phyloP scores from a whole-genome alignment of 2,329 filamentous ascomycete genomes.

The Phyllosticta paracitricarpa region DNA sequence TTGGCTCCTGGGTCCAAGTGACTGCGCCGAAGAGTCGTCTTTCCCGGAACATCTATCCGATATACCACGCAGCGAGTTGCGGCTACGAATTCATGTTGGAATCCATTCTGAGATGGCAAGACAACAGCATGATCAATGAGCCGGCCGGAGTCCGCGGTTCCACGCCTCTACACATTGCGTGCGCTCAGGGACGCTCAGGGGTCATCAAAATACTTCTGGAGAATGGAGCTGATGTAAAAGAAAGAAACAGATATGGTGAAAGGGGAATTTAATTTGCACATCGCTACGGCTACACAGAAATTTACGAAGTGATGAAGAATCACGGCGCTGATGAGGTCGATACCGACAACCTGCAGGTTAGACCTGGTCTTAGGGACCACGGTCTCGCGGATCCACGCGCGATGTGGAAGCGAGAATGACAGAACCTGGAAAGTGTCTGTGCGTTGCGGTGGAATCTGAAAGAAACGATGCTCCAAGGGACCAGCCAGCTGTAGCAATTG shows the following conservation, averaged over 20 bases:
- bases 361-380: too few relatives aligned
- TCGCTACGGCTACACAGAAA: neutral
- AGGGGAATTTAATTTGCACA: neutral
- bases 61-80: neutral
- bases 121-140: neutral
- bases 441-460: too few relatives aligned
- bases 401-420: too few relatives aligned
- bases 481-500: too few relatives aligned
- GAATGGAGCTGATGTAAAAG: neutral
- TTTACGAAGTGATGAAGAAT: neutral
- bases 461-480: too few relatives aligned
- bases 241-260: neutral
- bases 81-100: neutral
- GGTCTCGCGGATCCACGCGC: too few relatives aligned
- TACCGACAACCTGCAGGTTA: too few relatives aligned
- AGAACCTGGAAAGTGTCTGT: too few relatives aligned
- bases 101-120: neutral
- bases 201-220: neutral
- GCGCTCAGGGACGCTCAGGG: neutral
- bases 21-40: neutral
- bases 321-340: too few relatives aligned
- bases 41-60: neutral
- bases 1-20: neutral
- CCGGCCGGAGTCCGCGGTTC: neutral
- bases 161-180: neutral